These are phyloP conservation scores for Evernia prunastri DNA, from an alignment of 495 filamentous ascomycete genomes.

Conservation along the genomic window DNA sequence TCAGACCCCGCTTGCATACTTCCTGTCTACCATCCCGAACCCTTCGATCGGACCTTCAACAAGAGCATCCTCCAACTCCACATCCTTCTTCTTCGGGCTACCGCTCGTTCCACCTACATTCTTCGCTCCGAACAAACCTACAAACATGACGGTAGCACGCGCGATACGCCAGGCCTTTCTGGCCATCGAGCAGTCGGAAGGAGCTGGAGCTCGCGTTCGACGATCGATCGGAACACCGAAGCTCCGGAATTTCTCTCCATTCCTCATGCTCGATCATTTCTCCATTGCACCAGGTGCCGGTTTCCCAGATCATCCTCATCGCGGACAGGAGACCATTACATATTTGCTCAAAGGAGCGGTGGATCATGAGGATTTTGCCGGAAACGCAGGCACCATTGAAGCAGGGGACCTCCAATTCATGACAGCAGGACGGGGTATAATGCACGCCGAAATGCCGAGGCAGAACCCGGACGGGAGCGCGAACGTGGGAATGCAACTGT, in stretches of 20 bases:
- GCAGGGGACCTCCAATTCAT: constrained; percentile 92
- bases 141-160: constrained; percentile 62
- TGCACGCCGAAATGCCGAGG: constrained; percentile 95
- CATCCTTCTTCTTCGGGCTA: constrained; percentile 21
- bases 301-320: constrained; percentile 80
- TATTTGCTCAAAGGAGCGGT: constrained; percentile 78
- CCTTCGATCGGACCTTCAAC: constrained; percentile 19
- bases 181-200: constrained; percentile 81
- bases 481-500: constrained; percentile 86
- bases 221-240: constrained; percentile 81
- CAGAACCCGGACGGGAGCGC: constrained; percentile 68
- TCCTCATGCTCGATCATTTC: constrained; percentile 98
- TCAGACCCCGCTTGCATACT: constrained; percentile 3
- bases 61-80: constrained; percentile 29
- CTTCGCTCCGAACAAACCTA: constrained; percentile 28
- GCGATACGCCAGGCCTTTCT: constrained; percentile 74
- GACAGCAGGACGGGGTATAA: constrained; percentile 87
- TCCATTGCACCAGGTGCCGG: constrained; percentile 71
- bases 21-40: constrained; percentile 2
- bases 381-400: constrained; percentile 77
- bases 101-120: constrained; percentile 21
- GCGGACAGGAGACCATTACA: constrained; percentile 81
- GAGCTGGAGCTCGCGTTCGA: constrained; percentile 80
- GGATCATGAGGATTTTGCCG: constrained; percentile 95
- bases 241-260: constrained; percentile 82